Evolutionary conservation across 441 rosid genomes (phyloP).

Genomic region (Gossypium schwendimanii): DNA sequence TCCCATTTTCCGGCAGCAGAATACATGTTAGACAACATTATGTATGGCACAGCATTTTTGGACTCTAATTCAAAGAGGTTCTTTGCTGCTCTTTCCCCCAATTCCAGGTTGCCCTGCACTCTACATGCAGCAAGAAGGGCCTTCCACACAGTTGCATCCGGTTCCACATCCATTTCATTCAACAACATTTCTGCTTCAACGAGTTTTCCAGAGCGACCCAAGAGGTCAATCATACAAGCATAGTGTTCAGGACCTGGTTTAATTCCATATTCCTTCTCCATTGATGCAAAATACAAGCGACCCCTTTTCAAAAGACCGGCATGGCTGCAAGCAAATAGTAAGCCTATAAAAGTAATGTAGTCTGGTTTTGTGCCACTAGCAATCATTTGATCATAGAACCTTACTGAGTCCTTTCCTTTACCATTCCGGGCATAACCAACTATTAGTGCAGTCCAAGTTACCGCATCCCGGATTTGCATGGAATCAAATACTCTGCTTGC

Average conservation of each 20-base stretch:
- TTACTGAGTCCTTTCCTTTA: constrained; percentile 56
- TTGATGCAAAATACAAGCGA: constrained; percentile 48
- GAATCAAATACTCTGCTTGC: constrained; percentile 49
- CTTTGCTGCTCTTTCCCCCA: constrained; percentile 74
- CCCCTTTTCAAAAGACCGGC: constrained; percentile 58
- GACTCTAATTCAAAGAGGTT: constrained; percentile 66
- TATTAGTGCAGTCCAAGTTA: constrained; percentile 80
- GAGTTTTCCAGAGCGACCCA: constrained; percentile 72
- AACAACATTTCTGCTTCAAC: constrained; percentile 50
- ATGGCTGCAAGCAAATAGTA: constrained; percentile 89
- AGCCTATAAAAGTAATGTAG: constrained; percentile 68
- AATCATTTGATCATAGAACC: constrained; percentile 55
- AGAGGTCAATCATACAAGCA: constrained; percentile 84
- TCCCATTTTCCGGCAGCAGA: constrained; percentile 57
- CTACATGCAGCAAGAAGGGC: constrained; percentile 67
- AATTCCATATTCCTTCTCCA: constrained; percentile 53
- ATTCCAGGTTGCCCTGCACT: constrained; percentile 50
- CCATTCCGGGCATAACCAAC: constrained; percentile 86
- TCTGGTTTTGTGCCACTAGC: constrained; percentile 55
- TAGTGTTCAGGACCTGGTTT: constrained; percentile 75
- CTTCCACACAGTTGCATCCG: constrained; percentile 82
- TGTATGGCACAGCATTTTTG: constrained; percentile 56
- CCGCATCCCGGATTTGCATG: constrained; percentile 48
- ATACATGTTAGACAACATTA: constrained; percentile 66
- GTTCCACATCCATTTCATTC: constrained; percentile 55